A percentile compares a stretch with the other conserved stretches of the same genome.
These are phyloP conservation scores for Vaccinium darrowii DNA, from an alignment of 148 eudicot genomes.

Conservation along the genomic window DNA sequence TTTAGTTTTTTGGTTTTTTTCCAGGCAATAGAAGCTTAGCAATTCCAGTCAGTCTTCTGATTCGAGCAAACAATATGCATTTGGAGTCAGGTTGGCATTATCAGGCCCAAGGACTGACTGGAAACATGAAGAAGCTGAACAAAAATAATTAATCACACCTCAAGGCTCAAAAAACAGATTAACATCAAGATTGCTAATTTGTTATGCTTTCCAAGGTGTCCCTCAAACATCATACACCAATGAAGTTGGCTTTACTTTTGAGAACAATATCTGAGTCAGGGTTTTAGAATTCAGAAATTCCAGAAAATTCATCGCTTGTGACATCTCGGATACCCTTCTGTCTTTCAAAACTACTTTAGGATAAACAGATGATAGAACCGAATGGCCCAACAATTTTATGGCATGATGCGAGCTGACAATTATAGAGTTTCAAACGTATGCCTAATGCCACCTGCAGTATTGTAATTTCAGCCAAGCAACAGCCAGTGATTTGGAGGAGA, in stretches of 20 bases:
- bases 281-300: background rate
- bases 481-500: background rate
- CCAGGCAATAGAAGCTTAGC: no score
- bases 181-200: background rate
- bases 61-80: no score
- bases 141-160: background rate
- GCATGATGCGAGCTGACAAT: background rate
- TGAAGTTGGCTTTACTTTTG: background rate
- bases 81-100: background rate
- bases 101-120: background rate
- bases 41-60: no score
- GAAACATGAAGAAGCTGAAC: background rate
- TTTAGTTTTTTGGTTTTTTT: no score
- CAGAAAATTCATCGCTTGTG: background rate
- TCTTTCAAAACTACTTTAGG: background rate
- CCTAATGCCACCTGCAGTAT: background rate
- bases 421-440: background rate
- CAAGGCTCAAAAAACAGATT: background rate
- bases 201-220: background rate
- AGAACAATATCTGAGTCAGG: constrained; percentile 1
- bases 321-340: background rate
- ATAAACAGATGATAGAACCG: background rate
- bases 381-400: background rate
- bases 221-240: background rate
- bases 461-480: background rate